Conservation (phyloP, 306 rosid genomes). For the Ziziphus jujuba region DNA sequence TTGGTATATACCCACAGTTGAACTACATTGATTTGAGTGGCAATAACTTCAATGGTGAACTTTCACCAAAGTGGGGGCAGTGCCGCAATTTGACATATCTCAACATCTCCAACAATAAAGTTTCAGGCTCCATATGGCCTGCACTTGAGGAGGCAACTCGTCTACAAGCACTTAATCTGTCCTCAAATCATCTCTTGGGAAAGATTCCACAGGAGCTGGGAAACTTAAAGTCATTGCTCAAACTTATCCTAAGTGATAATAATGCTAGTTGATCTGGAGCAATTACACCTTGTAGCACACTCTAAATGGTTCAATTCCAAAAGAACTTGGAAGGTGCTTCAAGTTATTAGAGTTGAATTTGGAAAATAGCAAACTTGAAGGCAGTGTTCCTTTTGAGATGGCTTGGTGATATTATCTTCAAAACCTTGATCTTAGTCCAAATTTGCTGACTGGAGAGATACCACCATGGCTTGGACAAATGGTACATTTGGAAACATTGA, state of each 20-base stretch:
- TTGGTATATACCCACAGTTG: constrained; percentile 37
- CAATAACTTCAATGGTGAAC: constrained; percentile 20
- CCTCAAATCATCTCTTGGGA: background rate
- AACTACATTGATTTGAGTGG: constrained; percentile 26
- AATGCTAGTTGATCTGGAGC: background rate
- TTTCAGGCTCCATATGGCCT: constrained; percentile 11
- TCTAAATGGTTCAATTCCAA: background rate
- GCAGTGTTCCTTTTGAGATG: background rate
- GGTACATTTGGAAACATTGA: background rate
- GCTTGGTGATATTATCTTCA: background rate
- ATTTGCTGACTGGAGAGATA: background rate
- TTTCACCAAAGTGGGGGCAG: constrained; percentile 9
- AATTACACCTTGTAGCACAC: background rate
- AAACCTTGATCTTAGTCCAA: background rate
- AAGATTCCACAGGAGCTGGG: background rate
- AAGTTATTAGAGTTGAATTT: background rate
- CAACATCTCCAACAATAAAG: background rate
- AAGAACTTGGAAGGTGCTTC: background rate
- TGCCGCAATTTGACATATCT: background rate
- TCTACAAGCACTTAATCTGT: background rate
- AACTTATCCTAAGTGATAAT: background rate
- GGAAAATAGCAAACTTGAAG: background rate
- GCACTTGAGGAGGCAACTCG: background rate
- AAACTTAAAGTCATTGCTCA: background rate
- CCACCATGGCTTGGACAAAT: background rate